Evolutionary conservation across 306 rosid genomes (phyloP).

Genomic region (Hylodesmum podocarpum): DNA sequence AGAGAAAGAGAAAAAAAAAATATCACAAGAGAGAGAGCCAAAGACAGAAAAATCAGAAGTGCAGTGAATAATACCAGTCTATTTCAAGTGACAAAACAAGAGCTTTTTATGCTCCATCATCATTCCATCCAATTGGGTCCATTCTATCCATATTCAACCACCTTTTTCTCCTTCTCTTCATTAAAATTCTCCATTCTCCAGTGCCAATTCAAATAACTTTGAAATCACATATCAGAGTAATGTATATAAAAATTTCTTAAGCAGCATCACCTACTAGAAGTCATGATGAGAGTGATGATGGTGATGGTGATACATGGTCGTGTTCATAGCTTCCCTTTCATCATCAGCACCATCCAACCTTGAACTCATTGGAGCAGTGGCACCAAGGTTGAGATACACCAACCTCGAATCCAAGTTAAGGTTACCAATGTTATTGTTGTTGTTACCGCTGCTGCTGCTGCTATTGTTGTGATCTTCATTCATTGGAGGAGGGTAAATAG

Average conservation of each 20-base stretch:
- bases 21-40: slow-evolving; percentile 24
- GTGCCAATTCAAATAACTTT: slow-evolving; percentile 20
- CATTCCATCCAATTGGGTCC: slow-evolving; percentile 14
- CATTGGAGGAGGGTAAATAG: slow-evolving; percentile 68
- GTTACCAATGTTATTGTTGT: slow-evolving; percentile 42
- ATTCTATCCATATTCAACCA: slow-evolving; percentile 17
- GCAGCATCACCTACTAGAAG: slow-evolving; percentile 33
- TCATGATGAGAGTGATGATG: slow-evolving; percentile 57
- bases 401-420: slow-evolving; percentile 75
- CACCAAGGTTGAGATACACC: slow-evolving; percentile 95
- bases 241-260: neutral
- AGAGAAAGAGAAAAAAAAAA: neutral
- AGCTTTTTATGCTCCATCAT: slow-evolving; percentile 9
- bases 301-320: slow-evolving; percentile 55
- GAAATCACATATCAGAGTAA: slow-evolving; percentile 22
- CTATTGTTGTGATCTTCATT: slow-evolving; percentile 60
- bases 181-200: slow-evolving; percentile 10
- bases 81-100: slow-evolving; percentile 21
- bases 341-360: slow-evolving; percentile 52
- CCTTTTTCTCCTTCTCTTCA: neutral
- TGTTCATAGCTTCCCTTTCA: slow-evolving; percentile 47
- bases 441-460: slow-evolving; percentile 36
- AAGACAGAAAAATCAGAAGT: neutral
- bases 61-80: slow-evolving; percentile 17
- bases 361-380: slow-evolving; percentile 52